These are phyloP conservation scores for Escovopsis sp. DNA, from an alignment of 2,329 filamentous ascomycete genomes.

Conservation along the genomic window DNA sequence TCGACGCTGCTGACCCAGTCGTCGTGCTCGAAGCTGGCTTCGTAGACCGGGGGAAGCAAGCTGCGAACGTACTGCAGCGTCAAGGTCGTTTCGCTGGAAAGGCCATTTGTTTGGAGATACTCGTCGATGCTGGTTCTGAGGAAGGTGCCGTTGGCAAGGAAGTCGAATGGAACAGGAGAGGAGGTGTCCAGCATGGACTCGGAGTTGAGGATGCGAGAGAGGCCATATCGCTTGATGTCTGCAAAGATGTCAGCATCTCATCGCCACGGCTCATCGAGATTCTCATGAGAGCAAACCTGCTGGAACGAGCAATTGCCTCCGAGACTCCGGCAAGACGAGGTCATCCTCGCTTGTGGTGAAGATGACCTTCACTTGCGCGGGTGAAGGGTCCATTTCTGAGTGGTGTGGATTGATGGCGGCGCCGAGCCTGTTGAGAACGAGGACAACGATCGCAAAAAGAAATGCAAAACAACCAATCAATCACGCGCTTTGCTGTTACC, in stretches of 20 bases:
- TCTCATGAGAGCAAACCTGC: constrained; percentile 26
- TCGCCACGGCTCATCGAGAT: not conserved
- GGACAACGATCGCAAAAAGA: no score
- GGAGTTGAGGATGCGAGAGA: constrained; percentile 57
- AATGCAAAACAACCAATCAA: no score
- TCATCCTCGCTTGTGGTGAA: constrained; percentile 51
- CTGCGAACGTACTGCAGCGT: constrained; percentile 89
- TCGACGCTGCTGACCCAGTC: constrained; percentile 91
- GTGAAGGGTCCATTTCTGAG: constrained; percentile 22
- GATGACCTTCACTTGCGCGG: constrained; percentile 48
- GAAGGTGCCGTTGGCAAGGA: constrained; percentile 88
- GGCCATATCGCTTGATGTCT: constrained; percentile 57
- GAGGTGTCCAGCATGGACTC: constrained; percentile 54
- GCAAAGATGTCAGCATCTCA: constrained; percentile 1
- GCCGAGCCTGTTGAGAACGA: no score
- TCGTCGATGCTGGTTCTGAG: constrained; percentile 81
- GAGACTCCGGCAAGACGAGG: constrained; percentile 47
- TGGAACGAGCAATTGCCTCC: constrained; percentile 47
- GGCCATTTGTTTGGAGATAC: constrained; percentile 71
- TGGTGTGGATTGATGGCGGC: not conserved
- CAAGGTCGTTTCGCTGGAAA: constrained; percentile 77
- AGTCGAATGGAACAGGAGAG: constrained; percentile 70
- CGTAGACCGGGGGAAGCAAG: constrained; percentile 73
- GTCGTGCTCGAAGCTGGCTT: constrained; percentile 90
- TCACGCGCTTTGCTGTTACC: no score